These are phyloP conservation scores for Mycena leptocephala DNA, from an alignment of 768 basidiomycete species.

Conservation along the genomic window DNA sequence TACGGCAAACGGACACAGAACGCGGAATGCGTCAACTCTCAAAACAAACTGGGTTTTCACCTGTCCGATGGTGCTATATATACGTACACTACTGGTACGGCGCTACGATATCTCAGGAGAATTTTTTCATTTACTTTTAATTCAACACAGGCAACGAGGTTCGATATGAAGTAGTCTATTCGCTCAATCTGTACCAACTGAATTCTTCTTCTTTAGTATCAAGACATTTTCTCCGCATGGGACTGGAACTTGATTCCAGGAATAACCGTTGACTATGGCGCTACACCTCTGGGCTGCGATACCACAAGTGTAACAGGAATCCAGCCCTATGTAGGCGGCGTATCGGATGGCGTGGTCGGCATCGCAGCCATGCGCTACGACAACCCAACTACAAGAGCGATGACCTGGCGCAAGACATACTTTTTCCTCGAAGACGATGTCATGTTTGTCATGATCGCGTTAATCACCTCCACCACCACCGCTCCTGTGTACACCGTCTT, in stretches of 20 bases:
- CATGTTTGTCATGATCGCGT: constrained; percentile 50
- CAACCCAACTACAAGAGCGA: constrained; percentile 49
- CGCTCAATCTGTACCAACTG: background rate
- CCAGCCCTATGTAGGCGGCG: constrained; percentile 53
- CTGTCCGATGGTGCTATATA: constrained; percentile 66
- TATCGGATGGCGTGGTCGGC: constrained; percentile 50
- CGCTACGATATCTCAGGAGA: background rate
- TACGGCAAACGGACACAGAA: constrained; percentile 62
- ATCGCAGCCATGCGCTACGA: constrained; percentile 53
- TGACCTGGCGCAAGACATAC: constrained; percentile 55
- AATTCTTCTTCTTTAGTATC: constrained; percentile 20
- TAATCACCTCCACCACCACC: constrained; percentile 40
- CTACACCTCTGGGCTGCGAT: constrained; percentile 46
- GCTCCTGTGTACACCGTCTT: constrained; percentile 51
- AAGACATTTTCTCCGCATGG: constrained; percentile 68
- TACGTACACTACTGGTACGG: constrained; percentile 52
- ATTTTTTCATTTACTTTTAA: background rate
- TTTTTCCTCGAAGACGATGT: constrained; percentile 54
- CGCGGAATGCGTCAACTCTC: constrained; percentile 64
- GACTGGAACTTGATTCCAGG: constrained; percentile 75
- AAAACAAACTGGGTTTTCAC: constrained; percentile 67
- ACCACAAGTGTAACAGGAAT: constrained; percentile 39
- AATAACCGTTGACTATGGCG: constrained; percentile 52
- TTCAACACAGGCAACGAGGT: constrained; percentile 55
- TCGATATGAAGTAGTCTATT: background rate